A percentile compares a stretch with the other conserved stretches of the same genome.
Evolutionary conservation across 169 alveolate genomes (phyloP).

Genomic region (Plasmodium sp.): DNA sequence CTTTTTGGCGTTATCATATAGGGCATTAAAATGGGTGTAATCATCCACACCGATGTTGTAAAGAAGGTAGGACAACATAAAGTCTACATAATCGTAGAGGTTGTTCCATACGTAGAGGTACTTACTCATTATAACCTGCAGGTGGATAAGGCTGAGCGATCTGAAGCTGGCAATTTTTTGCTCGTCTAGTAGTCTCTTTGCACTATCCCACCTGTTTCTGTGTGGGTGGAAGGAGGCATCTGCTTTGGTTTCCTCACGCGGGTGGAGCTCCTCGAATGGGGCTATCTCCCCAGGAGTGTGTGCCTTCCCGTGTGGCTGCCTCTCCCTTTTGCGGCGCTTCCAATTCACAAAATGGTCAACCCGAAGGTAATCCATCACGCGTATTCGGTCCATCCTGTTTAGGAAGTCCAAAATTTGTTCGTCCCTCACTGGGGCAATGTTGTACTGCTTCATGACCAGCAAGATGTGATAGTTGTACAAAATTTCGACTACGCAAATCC

Average conservation of each 20-base stretch:
- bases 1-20: constrained; percentile 70
- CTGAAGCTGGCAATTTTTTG: constrained; percentile 27
- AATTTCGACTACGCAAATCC: constrained; percentile 28
- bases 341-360: constrained; percentile 43
- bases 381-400: constrained; percentile 6
- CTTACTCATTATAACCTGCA: constrained; percentile 24
- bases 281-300: background rate
- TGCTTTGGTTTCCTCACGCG: background rate
- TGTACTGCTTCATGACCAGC: constrained; percentile 43
- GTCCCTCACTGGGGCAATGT: constrained; percentile 25
- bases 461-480: constrained; percentile 59
- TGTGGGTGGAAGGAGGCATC: background rate
- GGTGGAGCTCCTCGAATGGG: background rate
- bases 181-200: background rate
- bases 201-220: background rate
- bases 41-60: constrained; percentile 31
- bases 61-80: constrained; percentile 51
- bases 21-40: constrained; percentile 32
- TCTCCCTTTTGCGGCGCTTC: constrained; percentile 8
- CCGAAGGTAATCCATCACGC: constrained; percentile 13
- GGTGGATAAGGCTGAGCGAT: constrained; percentile 62
- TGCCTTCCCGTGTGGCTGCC: background rate
- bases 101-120: constrained; percentile 62
- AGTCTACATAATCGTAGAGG: constrained; percentile 34
- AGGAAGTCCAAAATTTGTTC: constrained; percentile 32